Percentiles rank a stretch among this genome's conserved stretches.
These are phyloP conservation scores for Parachlorella kessleri DNA, from an alignment of 139 green algal species.

Conservation along the genomic window DNA sequence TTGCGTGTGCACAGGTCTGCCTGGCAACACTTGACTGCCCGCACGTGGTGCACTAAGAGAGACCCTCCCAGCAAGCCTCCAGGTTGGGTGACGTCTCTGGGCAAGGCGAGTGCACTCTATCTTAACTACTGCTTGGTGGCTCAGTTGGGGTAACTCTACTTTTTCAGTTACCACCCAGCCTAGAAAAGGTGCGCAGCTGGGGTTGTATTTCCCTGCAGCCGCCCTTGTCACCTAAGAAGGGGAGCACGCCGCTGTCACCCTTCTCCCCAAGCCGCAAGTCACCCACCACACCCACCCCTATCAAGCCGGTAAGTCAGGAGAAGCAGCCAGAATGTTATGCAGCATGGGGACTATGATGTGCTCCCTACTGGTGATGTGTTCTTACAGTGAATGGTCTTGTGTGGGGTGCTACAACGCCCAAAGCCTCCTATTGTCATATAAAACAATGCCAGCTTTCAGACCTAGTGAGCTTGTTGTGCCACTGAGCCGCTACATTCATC, in stretches of 20 bases:
- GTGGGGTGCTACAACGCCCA: too few relatives aligned
- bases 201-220: slow-evolving; percentile 55
- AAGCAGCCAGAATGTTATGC: not conserved
- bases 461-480: not conserved
- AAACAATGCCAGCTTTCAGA: not conserved
- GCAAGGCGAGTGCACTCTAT: not conserved
- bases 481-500: not conserved
- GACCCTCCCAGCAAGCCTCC: not conserved
- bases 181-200: not conserved
- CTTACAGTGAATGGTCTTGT: too few relatives aligned
- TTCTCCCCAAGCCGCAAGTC: slow-evolving; percentile 47
- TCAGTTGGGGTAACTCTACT: not conserved
- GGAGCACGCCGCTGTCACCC: slow-evolving; percentile 59
- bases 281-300: slow-evolving; percentile 15
- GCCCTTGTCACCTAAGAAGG: slow-evolving; percentile 84
- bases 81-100: not conserved
- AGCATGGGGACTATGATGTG: not conserved
- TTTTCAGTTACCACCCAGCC: not conserved
- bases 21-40: too few relatives aligned
- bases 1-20: too few relatives aligned
- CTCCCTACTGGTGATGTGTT: not conserved
- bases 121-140: not conserved
- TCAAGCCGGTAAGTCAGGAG: slow-evolving; percentile 22
- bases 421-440: not conserved
- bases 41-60: not conserved